Evolutionary conservation across 768 basidiomycete species (phyloP), one percentile per base, ranked within the genome.

Genomic region (Suillus decipiens): DNA sequence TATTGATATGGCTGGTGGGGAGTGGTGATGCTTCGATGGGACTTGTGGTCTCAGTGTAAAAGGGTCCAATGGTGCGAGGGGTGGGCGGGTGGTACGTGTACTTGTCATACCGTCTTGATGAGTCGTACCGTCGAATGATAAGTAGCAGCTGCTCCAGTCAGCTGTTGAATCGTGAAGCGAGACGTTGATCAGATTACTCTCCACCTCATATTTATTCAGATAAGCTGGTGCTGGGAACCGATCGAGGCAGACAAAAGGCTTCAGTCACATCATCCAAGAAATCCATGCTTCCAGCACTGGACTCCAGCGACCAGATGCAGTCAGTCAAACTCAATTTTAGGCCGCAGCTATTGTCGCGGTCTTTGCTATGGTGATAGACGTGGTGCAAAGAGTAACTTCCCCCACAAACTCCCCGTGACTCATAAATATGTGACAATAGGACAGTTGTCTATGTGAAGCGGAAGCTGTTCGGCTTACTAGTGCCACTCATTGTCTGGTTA

Each of bases 331-430:
- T 61, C 14, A 28, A 31, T 24, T 41, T 14, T 22, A 24, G 31
- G 36, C 19, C n/a, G 36, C 36, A 59, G 24, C 24, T 57, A 57
- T 61, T 61, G 60, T 51, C 15, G 31, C 15, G 28, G 28, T 61
- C 24, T 61, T 61, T 24, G 36, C 60, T 57, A 61, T 61, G 60
- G 56, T 57, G 39, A 57, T 57, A 37, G 50, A 61, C 22, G 37
- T 51, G 60, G 6, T 1, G 50, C 53, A 59, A 59, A 41, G 33
- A 39, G 53, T 15, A 36, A 37, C 28, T 54, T 53, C 51, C 31
- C 36, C 24, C n/a, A n/a, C n/a, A n/a, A n/a, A n/a, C n/a, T n/a
- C n/a, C n/a, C n/a, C n/a, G 37, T 39, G 37, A 39, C 37, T 43
- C 42, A 9, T 43, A 28, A 28, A 28, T 28, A 28, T 28, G 28